These are phyloP conservation scores for Heimioporus sp. DNA, from an alignment of 768 basidiomycete genomes.

Conservation along the genomic window DNA sequence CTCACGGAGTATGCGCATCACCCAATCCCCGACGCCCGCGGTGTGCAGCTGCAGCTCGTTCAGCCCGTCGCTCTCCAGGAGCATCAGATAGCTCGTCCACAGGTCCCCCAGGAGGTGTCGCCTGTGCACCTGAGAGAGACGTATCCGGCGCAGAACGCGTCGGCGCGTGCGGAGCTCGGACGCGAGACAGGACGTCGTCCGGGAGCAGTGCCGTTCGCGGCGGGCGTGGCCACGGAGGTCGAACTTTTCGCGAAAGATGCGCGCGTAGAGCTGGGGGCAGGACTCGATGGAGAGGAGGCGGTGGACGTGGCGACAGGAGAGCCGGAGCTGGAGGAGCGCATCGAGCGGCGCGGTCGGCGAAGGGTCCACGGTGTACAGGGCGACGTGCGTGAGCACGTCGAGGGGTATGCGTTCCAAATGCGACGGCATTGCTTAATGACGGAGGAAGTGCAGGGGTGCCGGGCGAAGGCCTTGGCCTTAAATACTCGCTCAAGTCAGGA, in stretches of 20 bases:
- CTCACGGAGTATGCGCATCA: slow-evolving; percentile 22
- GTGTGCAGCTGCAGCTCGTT: slow-evolving; percentile 46
- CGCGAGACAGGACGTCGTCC: slow-evolving; percentile 40
- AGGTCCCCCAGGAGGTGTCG: slow-evolving; percentile 42
- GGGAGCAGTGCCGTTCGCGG: slow-evolving; percentile 31
- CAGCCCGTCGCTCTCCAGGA: slow-evolving; percentile 52
- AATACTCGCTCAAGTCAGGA: slow-evolving; percentile 21
- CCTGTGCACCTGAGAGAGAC: slow-evolving; percentile 28
- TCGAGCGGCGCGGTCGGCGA: slow-evolving; percentile 39
- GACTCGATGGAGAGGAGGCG: slow-evolving; percentile 38
- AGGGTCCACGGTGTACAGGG: slow-evolving; percentile 42
- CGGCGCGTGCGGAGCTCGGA: slow-evolving; percentile 48
- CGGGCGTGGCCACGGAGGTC: slow-evolving; percentile 34
- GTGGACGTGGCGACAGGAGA: slow-evolving; percentile 46
- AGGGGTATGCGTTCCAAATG: slow-evolving; percentile 48
- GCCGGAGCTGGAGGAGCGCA: slow-evolving; percentile 42
- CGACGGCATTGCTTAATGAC: slow-evolving; percentile 39
- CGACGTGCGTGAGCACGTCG: slow-evolving; percentile 58
- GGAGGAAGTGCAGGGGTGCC: slow-evolving; percentile 10
- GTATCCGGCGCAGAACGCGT: slow-evolving; percentile 47
- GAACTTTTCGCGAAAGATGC: slow-evolving; percentile 51
- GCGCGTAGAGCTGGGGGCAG: slow-evolving; percentile 56
- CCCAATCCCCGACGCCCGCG: slow-evolving; percentile 38
- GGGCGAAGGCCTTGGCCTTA: slow-evolving; percentile 16
- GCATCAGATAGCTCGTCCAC: slow-evolving; percentile 58